Base-by-base conservation (phyloP, 116 monocot species). In the Thalassia testudinum region DNA sequence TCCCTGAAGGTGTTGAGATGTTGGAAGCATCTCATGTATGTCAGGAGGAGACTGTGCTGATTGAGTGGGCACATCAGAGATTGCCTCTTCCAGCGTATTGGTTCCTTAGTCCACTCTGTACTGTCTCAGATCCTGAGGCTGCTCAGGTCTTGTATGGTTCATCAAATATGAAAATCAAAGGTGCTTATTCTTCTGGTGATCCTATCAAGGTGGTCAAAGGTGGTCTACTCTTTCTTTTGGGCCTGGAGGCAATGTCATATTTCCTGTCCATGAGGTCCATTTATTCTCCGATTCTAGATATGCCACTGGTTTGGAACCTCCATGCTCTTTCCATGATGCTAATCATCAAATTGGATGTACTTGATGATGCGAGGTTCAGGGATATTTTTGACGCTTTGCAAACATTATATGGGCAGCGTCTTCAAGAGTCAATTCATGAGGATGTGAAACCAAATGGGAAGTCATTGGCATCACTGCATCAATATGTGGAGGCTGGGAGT, bases 101-200 rank as follows among this genome's bases (percentile, higher is more conserved):
- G 89, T 70, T 85, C 65, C 84, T 97, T 8, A 97, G 95, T 65
- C 71, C 95, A 60, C 57, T 95, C n/a, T 78, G 78, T 55, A 69
- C 70, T 44, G 24, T 52, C 16, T 23, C 50, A 29, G 54, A 67
- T 59, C n/a, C 20, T 26, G 57, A 42, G 50, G 26, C 52, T 17
- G 40, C 51, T 51, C 37, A 51, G 16, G 50, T 15, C 30, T 42
- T 54, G 17, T 21, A 43, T 15, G 29, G 50, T 66, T 66, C 65
- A 12, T 50, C 48, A 56, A 26, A 49, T 37, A 24, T 17, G 26
- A 70, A 76, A 47, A 74, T 12, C 24, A 70, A 19, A 0, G 21
- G 12, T 40, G 58, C 37, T 0, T 13, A 4, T 27, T 69, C 65
- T 53, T 54, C 63, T 19, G 51, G 17, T 27, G 52, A 72, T 66